Conservation (phyloP, 352 stramenopile genomes). For the Phytophthora kernoviae region DNA sequence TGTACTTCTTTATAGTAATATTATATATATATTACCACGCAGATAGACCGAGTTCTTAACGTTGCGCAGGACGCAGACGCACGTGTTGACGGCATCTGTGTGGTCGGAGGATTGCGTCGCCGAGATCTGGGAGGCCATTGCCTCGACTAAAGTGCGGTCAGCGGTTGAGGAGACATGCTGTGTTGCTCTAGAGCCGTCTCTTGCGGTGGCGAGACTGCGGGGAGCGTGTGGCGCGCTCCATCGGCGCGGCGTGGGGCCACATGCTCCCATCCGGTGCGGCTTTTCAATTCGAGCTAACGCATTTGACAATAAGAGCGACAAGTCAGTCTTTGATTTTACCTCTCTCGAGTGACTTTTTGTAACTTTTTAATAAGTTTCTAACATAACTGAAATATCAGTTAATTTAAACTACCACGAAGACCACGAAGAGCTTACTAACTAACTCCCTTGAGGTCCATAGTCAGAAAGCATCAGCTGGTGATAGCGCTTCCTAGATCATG, state of each 20-base stretch:
- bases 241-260: constrained; percentile 5
- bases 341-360: too few species aligned
- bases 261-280: constrained; percentile 8
- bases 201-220: constrained; percentile 63
- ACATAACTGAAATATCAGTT: too few species aligned
- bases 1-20: background rate
- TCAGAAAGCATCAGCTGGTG: constrained; percentile 13
- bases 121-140: constrained; percentile 29
- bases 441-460: constrained; percentile 6
- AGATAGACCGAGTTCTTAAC: constrained; percentile 73
- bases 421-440: too few species aligned
- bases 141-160: constrained; percentile 42
- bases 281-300: background rate
- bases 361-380: too few species aligned
- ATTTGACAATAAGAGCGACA: too few species aligned
- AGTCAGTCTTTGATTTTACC: too few species aligned
- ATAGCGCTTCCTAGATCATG: constrained; percentile 31
- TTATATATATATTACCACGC: constrained; percentile 27
- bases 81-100: constrained; percentile 27
- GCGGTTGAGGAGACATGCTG: constrained; percentile 46
- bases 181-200: constrained; percentile 46
- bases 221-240: constrained; percentile 48
- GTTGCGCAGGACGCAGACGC: constrained; percentile 57
- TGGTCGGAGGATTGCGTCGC: constrained; percentile 8
- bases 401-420: too few species aligned